Conservation (phyloP, 2,329 filamentous ascomycete species). For the Ophiocordyceps camponoti-rufipedis region DNA sequence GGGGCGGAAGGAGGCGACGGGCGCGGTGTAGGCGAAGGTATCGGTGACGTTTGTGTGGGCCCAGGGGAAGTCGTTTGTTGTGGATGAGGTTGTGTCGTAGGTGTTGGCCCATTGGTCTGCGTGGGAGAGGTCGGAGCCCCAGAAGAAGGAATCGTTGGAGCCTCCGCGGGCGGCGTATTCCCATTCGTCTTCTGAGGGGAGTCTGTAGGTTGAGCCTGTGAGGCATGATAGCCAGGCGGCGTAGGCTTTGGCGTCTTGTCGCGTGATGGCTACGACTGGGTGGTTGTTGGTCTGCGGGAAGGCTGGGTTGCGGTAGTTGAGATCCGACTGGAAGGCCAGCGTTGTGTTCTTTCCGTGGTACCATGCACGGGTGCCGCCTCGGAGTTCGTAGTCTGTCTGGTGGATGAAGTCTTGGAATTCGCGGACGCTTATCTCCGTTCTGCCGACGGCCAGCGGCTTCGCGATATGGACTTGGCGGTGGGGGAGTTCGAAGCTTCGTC, state of each 20-base stretch:
- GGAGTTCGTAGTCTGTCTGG: conserved; percentile 2
- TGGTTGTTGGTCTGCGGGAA: conserved; percentile 3
- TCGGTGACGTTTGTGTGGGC: conserved; percentile 1
- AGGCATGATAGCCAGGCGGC: conserved; percentile 3
- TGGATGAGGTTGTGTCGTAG: conserved; percentile 2
- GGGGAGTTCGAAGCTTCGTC: conserved; percentile 1
- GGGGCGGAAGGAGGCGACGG: conserved; percentile 4
- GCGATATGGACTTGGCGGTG: conserved; percentile 2
- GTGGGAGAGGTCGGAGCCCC: conserved; percentile 2
- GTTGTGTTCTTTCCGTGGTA: neutral
- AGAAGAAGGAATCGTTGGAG: conserved; percentile 4
- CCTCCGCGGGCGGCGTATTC: conserved; percentile 5
- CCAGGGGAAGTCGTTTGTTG: conserved; percentile 3
- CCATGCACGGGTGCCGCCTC: conserved; percentile 5
- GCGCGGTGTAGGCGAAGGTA: conserved; percentile 3
- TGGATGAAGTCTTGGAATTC: conserved; percentile 3
- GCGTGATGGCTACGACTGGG: conserved; percentile 4
- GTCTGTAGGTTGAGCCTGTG: conserved; percentile 3
- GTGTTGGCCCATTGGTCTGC: conserved; percentile 4
- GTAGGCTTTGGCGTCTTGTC: conserved; percentile 4
- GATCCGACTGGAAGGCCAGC: conserved; percentile 3
- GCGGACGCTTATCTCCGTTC: conserved; percentile 2
- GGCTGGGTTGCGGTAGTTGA: conserved; percentile 2
- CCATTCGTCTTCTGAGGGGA: conserved; percentile 5
- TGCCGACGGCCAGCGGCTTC: conserved; percentile 3